Base-by-base conservation (phyloP, 352 stramenopile species). In the Globisporangium uncinulatum region DNA sequence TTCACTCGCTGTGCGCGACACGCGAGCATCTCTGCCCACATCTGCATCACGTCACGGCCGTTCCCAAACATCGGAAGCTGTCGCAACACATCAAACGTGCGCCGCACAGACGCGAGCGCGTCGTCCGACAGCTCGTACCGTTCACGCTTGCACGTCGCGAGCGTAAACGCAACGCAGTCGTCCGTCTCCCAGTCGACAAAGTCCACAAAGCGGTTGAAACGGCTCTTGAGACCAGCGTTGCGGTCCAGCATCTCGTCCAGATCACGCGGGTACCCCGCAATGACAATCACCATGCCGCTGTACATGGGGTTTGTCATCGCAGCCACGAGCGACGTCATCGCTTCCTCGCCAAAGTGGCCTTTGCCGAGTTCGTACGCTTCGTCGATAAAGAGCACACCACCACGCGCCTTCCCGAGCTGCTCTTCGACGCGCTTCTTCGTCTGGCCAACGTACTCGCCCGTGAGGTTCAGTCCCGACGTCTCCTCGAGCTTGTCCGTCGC, bases 371-470 rank as follows among this genome's bases (percentile, higher is more conserved):
- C 92, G 58, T 98, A 98, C 7, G 90, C 83, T 62, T 98, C 93
- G 61, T 98, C 86, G 41, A 98, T 87, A 61, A 98, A 98, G 24
- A 98, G 63, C 41, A 98, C 75, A 24, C 89, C 93, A 9, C 94
- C 95, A 21, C 83, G 79, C 3, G 92, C 93, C 61, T 97, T 74
- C 6, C 90, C 81, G 3, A 98, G 68, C 50, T 97, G 82, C n/a
- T 84, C 69, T 11, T 75, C 74, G 5, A 96, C 94, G 41, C 92
- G 94, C 51, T 92, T 78, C 54, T 97, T 90, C 3, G 92, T 98
- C 4, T 95, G 86, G 0, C 88, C 90, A 31, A 97, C 72, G 43
- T 92, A 88, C 37, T 93, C 67, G 62, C 83, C 90, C 0, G 95
- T 94, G 32, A 98, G 66, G 34, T 96, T 86, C 41, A 95, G 59